Evolutionary conservation across 2,329 filamentous ascomycete genomes (phyloP).

Genomic region (Penicillium sp.): DNA sequence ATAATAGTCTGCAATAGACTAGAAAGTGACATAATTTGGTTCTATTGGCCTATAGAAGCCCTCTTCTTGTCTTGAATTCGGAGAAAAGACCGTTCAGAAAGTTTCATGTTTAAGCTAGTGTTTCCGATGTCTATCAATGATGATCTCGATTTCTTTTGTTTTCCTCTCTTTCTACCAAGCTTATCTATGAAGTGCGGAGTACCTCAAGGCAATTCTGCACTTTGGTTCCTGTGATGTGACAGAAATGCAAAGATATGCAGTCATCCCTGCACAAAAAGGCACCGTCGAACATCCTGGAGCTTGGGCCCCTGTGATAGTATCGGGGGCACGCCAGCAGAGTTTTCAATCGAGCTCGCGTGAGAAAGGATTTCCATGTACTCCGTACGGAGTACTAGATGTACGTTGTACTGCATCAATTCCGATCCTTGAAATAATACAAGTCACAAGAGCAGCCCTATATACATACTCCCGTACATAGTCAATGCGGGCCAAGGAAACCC

Average conservation of each 20-base stretch:
- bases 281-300: conserved; percentile 5
- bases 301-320: conserved; percentile 11
- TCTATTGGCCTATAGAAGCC: background rate
- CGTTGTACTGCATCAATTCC: conserved; percentile 1
- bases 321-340: conserved; percentile 2
- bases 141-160: conserved; percentile 1
- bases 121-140: conserved; percentile 2
- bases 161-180: background rate
- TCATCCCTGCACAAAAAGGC: conserved; percentile 4
- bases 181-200: background rate
- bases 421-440: background rate
- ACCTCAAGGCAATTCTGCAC: background rate
- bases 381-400: background rate
- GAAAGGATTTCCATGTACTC: background rate
- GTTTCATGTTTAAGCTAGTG: conserved; percentile 9
- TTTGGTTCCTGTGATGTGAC: conserved; percentile 17
- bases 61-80: background rate
- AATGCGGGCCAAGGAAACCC: background rate
- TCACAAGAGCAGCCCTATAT: background rate
- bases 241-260: conserved; percentile 5
- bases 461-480: background rate
- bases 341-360: conserved; percentile 15
- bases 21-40: background rate
- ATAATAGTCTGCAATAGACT: background rate
- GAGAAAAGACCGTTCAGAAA: background rate